phyloP scores from a whole-genome alignment of 768 basidiomycete species.

The Fistulinella prunicolor region DNA sequence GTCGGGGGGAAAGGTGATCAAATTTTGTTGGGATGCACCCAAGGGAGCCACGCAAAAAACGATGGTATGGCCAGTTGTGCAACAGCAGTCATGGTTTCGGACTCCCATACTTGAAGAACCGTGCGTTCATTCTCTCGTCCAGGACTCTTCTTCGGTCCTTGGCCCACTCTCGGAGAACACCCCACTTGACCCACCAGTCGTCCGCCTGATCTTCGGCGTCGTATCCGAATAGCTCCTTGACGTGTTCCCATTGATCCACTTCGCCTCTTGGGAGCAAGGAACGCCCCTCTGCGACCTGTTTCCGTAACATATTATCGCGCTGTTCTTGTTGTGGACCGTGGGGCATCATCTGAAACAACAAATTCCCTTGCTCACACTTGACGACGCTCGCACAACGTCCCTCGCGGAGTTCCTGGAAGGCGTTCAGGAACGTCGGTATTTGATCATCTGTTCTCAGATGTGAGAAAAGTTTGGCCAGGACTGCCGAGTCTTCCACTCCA shows the following conservation, averaged over 20 bases:
- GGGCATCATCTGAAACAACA: conserved; percentile 44
- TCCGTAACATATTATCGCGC: conserved; percentile 43
- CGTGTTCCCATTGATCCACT: conserved; percentile 46
- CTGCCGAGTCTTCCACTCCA: conserved; percentile 60
- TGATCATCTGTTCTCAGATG: conserved; percentile 46
- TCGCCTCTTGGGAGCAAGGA: conserved; percentile 33
- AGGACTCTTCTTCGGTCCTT: conserved; percentile 19
- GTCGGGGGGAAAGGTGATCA: neutral
- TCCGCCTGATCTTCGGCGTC: conserved; percentile 56
- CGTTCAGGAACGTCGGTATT: conserved; percentile 48
- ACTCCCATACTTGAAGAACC: neutral
- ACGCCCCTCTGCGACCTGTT: conserved; percentile 45
- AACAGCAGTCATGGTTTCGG: neutral
- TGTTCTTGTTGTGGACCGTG: conserved; percentile 41
- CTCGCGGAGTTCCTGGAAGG: conserved; percentile 58
- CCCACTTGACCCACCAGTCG: conserved; percentile 66
- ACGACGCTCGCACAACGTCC: conserved; percentile 47
- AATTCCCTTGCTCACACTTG: conserved; percentile 44
- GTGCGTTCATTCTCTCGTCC: conserved; percentile 15
- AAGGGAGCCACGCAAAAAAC: neutral
- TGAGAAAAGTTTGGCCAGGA: conserved; percentile 57
- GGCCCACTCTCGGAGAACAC: conserved; percentile 41
- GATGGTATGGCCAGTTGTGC: no score
- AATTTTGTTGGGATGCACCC: neutral
- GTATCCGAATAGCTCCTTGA: conserved; percentile 48